These are phyloP conservation scores for Peronospora destructor DNA, from an alignment of 352 stramenopile genomes.

Conservation along the genomic window DNA sequence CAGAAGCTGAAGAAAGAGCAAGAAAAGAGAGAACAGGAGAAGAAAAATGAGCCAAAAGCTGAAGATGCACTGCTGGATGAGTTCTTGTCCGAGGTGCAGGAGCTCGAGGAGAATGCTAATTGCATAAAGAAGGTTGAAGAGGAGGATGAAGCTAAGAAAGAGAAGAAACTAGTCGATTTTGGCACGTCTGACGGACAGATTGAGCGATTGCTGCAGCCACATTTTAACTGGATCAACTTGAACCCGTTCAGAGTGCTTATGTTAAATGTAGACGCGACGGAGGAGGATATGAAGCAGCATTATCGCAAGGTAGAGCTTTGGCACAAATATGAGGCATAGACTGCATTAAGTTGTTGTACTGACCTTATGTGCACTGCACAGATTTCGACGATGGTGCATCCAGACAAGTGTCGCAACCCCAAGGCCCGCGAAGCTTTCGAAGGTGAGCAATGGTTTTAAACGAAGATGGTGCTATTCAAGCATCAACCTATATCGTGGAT, in stretches of 20 bases:
- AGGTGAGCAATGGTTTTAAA: constrained; percentile 31
- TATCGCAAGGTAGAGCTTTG: constrained; percentile 65
- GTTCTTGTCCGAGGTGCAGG: constrained; percentile 83
- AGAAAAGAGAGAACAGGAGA: constrained; percentile 18
- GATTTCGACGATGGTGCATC: constrained; percentile 86
- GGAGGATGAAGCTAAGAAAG: constrained; percentile 26
- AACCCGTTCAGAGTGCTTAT: constrained; percentile 86
- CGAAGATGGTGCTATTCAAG: not conserved
- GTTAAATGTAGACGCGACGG: constrained; percentile 76
- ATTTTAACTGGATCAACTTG: constrained; percentile 86
- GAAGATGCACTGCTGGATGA: constrained; percentile 63
- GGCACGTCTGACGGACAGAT: constrained; percentile 58
- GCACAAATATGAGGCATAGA: not conserved
- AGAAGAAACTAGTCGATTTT: constrained; percentile 63
- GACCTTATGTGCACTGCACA: constrained; percentile 8
- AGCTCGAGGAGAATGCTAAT: constrained; percentile 71
- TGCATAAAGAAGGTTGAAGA: constrained; percentile 63
- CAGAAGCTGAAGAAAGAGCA: constrained; percentile 11
- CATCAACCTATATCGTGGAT: not conserved
- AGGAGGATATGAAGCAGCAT: constrained; percentile 88
- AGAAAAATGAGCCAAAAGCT: constrained; percentile 23
- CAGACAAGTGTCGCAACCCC: constrained; percentile 71
- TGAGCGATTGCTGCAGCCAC: constrained; percentile 52
- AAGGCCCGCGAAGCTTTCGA: constrained; percentile 82
- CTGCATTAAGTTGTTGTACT: not conserved